Evolutionary conservation across 2,329 filamentous ascomycete genomes (phyloP).

Genomic region (Teratosphaeriaceae sp.): DNA sequence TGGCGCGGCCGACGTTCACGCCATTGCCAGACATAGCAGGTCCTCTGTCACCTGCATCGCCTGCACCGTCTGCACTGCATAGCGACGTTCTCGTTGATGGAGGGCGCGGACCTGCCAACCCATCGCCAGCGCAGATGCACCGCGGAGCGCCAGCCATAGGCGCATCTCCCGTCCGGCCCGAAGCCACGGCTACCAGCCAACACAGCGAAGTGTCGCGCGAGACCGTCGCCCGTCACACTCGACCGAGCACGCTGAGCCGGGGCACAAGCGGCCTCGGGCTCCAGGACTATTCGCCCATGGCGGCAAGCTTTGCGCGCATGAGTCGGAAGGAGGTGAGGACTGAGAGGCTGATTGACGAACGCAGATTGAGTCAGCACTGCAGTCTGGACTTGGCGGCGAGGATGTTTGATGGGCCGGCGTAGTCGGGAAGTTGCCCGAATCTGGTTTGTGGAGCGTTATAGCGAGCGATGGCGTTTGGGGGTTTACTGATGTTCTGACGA

Average conservation of each 20-base stretch:
- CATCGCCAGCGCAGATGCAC: not conserved
- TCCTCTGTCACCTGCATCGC: not conserved
- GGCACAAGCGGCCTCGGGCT: not conserved
- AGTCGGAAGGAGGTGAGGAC: not conserved
- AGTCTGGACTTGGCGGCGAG: slow-evolving; percentile 7
- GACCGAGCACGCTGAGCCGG: not conserved
- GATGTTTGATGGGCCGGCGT: slow-evolving; percentile 10
- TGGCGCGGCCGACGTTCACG: not conserved
- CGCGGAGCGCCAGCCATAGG: not conserved
- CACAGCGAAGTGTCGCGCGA: slow-evolving; percentile 4
- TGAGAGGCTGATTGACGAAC: not conserved
- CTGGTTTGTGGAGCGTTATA: too few relatives aligned
- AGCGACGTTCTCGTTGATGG: too few relatives aligned
- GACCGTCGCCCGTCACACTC: not conserved
- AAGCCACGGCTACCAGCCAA: not conserved
- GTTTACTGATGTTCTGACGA: too few relatives aligned
- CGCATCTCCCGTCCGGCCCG: not conserved
- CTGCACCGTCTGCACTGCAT: too few relatives aligned
- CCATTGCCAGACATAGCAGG: not conserved
- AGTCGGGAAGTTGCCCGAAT: too few relatives aligned
- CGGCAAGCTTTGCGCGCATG: slow-evolving; percentile 9
- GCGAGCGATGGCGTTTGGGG: too few relatives aligned
- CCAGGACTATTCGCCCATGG: slow-evolving; percentile 10
- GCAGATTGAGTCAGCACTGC: not conserved
- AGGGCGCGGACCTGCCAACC: not conserved